Base-by-base conservation (phyloP, 495 filamentous ascomycete species). In the Penicillium roqueforti region DNA sequence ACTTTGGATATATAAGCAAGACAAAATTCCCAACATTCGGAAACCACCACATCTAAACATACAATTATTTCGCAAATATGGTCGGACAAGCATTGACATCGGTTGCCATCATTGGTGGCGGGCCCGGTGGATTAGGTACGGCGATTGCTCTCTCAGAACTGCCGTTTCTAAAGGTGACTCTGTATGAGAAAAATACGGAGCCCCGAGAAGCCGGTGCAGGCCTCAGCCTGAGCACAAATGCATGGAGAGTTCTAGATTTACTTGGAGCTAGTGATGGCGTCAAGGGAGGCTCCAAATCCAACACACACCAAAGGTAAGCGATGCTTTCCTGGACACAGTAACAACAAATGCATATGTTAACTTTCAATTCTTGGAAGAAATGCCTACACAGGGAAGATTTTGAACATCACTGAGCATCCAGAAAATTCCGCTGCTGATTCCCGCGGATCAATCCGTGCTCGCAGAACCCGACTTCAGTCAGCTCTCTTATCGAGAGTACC, bases 121-220 rank as follows among this genome's bases (percentile, higher is more conserved):
- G 77, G 0, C 77, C 77, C 1, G 78, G 72, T 7, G 79, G 79
- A 0, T 63, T 82, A 0, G 68, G 68, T 23, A 68, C 77, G 1
- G 78, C 76, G 6, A 80, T 80, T 47, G 75, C 74, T 11, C 67
- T 82, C 19, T 73, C 72, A 1, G 57, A 71, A 36, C 48, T 79
- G 1, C 72, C 77, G 0, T 71, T 76, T 26, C 63, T 79, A 10
- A 55, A 71, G 9, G 64, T 76, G 3, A 71, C 56, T 5, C 61
- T 81, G 9, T 82, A 79, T 43, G 79, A 82, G 48, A 72, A 79
- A 39, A 74, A 74, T 8, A 60, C 51, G 5, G 68, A 75, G 50
- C 59, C 80, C 16, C 60, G 72, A 25, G 77, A 80, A 55, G 70
- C 77, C 4, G 78, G 78, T 6, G 76, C 75, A 0, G 78, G 77